Base-by-base conservation (phyloP, 2,329 filamentous ascomycete genomes). In the Neonectria magnoliae region DNA sequence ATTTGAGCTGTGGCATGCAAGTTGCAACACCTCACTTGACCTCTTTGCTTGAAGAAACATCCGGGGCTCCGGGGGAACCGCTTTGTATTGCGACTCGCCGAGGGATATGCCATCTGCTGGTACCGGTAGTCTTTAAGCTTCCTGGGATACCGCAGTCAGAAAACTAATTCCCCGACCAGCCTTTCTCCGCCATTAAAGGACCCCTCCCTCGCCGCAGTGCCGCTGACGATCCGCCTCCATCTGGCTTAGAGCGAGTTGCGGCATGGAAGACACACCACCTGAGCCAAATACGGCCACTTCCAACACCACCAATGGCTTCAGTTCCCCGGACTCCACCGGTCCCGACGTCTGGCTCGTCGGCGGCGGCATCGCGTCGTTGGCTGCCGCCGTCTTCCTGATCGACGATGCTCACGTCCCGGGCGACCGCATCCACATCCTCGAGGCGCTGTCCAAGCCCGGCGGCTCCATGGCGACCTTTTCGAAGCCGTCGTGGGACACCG, bases 321-420 rank as follows among this genome's bases (percentile, higher is more conserved):
- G 42, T 18, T 31, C 54, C 7, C 36, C 4, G 11, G 59, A 60
- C 48, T 13, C 51, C 8, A 62, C 58, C 5, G 31, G 48, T 1
- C 67, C 70, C 38, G 62, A 74, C 57, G 62, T 74, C 4, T 74
- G 71, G 70, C 72, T 74, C 25, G 71, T 74, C n/a, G 72, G 72
- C 13, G 72, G 72, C 20, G 72, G 72, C 6, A 74, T 74, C 33
- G 68, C 72, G 7, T 73, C 72, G 4, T 64, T 74, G 13, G 72
- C 72, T 22, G 72, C 72, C 5, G 72, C 72, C 2, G 61, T 74
- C 9, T 74, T 72, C 29, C 48, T 74, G 13, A 72, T 74, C 14
- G 68, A 74, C 25, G 72, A 74, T 59, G 72, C 65, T 4, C 68
- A 68, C 20, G 66, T 74, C 5, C 72, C 72, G 0, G 72, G 72